These are phyloP conservation scores for Euclidium syriacum DNA, from an alignment of 345 rosid species.

Conservation along the genomic window DNA sequence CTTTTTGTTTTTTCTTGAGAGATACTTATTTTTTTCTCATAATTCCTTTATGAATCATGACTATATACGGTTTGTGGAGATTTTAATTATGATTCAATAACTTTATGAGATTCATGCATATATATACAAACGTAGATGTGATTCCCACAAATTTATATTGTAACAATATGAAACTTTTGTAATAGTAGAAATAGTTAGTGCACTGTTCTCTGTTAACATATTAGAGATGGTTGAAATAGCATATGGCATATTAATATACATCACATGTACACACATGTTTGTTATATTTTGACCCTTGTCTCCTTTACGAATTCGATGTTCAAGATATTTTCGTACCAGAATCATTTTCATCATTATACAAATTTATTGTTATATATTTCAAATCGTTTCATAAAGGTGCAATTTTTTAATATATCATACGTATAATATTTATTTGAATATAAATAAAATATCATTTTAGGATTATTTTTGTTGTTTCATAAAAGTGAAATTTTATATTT, in stretches of 20 bases:
- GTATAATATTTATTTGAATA: too few species aligned
- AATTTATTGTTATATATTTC: too few species aligned
- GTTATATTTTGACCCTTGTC: background rate
- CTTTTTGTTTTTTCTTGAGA: conserved; percentile 4
- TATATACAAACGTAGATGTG: background rate
- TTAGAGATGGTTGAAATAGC: background rate
- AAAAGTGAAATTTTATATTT: too few species aligned
- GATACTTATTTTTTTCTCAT: background rate
- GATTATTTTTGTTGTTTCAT: too few species aligned
- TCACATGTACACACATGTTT: background rate
- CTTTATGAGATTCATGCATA: conserved; percentile 1
- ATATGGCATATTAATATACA: background rate
- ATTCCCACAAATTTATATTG: background rate
- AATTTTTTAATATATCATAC: too few species aligned
- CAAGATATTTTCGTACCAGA: too few species aligned
- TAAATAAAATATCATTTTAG: too few species aligned
- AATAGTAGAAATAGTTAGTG: background rate
- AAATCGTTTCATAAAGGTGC: too few species aligned
- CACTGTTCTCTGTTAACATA: background rate
- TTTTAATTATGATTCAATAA: background rate
- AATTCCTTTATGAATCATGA: background rate
- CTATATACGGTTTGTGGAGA: background rate
- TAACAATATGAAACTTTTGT: background rate
- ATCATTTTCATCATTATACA: too few species aligned
- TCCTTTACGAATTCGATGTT: too few species aligned